phyloP scores from a whole-genome alignment of 331 rosid species.

The Stylosanthes scabra region DNA sequence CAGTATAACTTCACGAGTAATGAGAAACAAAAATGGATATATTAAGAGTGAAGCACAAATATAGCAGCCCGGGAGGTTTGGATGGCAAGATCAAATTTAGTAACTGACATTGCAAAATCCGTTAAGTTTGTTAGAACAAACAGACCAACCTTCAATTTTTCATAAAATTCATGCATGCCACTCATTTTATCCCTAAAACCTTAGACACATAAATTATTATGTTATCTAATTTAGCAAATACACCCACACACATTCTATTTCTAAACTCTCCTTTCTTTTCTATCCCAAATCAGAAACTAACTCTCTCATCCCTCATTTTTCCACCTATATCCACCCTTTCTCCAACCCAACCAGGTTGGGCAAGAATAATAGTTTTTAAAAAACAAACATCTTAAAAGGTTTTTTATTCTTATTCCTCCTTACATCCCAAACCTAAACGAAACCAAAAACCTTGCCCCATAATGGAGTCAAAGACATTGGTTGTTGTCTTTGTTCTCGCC shows the following conservation, averaged over 20 bases:
- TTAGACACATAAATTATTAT: not conserved
- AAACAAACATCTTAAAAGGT: not conserved
- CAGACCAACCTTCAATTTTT: constrained; percentile 1
- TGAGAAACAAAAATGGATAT: not conserved
- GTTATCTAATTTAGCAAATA: constrained; percentile 2
- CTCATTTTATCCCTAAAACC: not conserved
- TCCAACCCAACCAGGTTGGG: constrained; percentile 34
- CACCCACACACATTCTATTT: not conserved
- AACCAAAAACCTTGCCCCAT: constrained; percentile 7
- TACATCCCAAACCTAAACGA: not conserved
- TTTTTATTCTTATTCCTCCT: not conserved
- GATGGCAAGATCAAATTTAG: constrained; percentile 9
- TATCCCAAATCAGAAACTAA: constrained; percentile 15
- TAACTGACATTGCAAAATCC: constrained; percentile 26
- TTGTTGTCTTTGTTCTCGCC: constrained; percentile 37
- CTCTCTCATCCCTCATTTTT: constrained; percentile 29
- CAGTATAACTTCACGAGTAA: not conserved
- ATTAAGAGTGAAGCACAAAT: not conserved
- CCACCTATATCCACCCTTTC: constrained; percentile 22
- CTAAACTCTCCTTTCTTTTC: constrained; percentile 22
- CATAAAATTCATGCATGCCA: constrained; percentile 30
- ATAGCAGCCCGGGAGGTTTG: not conserved
- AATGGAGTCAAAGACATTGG: constrained; percentile 44
- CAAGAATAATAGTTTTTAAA: not conserved
- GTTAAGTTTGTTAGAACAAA: constrained; percentile 32